A percentile compares a stretch with the other conserved stretches of the same genome.
These are phyloP conservation scores for Ogataea philodendri DNA, from an alignment of 805 yeast genomes.

Conservation along the genomic window DNA sequence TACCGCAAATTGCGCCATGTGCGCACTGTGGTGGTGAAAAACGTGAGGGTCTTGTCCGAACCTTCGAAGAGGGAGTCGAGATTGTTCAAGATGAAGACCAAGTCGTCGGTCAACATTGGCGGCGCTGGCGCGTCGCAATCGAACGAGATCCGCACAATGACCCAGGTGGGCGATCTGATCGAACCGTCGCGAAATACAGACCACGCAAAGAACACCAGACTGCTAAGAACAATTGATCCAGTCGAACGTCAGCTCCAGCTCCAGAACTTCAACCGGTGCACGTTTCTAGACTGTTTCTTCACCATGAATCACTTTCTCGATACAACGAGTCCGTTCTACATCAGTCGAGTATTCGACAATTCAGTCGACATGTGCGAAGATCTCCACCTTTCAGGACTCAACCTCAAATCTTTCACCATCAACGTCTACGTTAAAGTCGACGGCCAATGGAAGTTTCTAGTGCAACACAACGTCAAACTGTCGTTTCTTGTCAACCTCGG, in stretches of 20 bases:
- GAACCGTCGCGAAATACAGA: slow-evolving; percentile 2
- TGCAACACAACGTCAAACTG: slow-evolving; percentile 28
- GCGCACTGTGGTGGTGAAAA: slow-evolving; percentile 19
- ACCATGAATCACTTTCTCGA: slow-evolving; percentile 33
- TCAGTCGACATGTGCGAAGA: slow-evolving; percentile 30
- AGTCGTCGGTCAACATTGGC: slow-evolving; percentile 12
- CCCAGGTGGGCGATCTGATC: slow-evolving; percentile 17
- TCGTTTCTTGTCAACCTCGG: slow-evolving; percentile 35
- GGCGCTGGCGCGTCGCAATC: background rate
- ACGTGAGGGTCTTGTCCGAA: slow-evolving; percentile 12
- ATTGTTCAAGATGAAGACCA: slow-evolving; percentile 10
- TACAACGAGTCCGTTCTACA: slow-evolving; percentile 31
- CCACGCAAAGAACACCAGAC: background rate
- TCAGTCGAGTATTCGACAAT: slow-evolving; percentile 34
- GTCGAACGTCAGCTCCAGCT: slow-evolving; percentile 29
- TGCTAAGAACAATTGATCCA: slow-evolving; percentile 20
- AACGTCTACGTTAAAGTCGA: slow-evolving; percentile 23
- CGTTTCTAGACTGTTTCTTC: slow-evolving; percentile 36
- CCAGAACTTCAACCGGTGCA: slow-evolving; percentile 29
- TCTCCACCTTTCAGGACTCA: slow-evolving; percentile 19
- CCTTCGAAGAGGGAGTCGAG: slow-evolving; percentile 1
- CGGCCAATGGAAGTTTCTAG: slow-evolving; percentile 27
- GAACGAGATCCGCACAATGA: slow-evolving; percentile 6
- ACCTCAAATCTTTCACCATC: slow-evolving; percentile 24
- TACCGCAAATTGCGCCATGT: slow-evolving; percentile 30